Conservation (phyloP, 768 basidiomycete species). For the Lactarius hatsudake region DNA sequence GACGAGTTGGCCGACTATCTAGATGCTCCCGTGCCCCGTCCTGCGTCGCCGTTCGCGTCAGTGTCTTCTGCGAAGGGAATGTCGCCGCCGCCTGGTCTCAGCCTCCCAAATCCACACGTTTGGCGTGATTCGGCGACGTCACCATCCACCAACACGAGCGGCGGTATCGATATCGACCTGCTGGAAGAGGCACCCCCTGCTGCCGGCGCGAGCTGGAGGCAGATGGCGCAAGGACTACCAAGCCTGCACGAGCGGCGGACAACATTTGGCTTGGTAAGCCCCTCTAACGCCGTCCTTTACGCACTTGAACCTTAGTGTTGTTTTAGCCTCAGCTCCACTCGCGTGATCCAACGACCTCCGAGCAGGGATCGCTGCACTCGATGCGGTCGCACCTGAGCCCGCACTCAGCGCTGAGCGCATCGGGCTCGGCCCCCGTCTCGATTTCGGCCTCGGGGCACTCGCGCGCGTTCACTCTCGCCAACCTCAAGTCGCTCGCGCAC, state of each 20-base stretch:
- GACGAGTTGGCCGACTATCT: slow-evolving; percentile 44
- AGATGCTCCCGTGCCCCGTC: slow-evolving; percentile 57
- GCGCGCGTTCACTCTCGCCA: slow-evolving; percentile 36
- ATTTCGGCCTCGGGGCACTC: slow-evolving; percentile 44
- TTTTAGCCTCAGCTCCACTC: slow-evolving; percentile 44
- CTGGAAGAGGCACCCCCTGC: slow-evolving; percentile 68
- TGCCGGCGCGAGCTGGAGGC: slow-evolving; percentile 60
- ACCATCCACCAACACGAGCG: slow-evolving; percentile 23
- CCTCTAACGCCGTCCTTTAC: background rate
- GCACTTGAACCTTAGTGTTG: background rate
- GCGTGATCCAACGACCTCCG: slow-evolving; percentile 46
- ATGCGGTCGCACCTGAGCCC: slow-evolving; percentile 57
- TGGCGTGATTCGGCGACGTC: slow-evolving; percentile 37
- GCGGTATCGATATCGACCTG: slow-evolving; percentile 49
- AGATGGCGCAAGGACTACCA: slow-evolving; percentile 42
- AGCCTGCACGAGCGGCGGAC: slow-evolving; percentile 40
- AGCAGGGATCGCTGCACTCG: slow-evolving; percentile 65
- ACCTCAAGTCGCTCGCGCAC: slow-evolving; percentile 42
- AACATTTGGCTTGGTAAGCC: slow-evolving; percentile 63
- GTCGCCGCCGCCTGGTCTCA: slow-evolving; percentile 40
- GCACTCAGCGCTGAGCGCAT: slow-evolving; percentile 41
- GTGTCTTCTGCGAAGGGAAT: slow-evolving; percentile 34
- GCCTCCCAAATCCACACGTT: slow-evolving; percentile 31
- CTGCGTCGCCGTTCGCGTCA: slow-evolving; percentile 50
- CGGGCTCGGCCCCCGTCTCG: slow-evolving; percentile 51